These are phyloP conservation scores for Dissoconium aciculare DNA, from an alignment of 2,329 filamentous ascomycete genomes.

Conservation along the genomic window DNA sequence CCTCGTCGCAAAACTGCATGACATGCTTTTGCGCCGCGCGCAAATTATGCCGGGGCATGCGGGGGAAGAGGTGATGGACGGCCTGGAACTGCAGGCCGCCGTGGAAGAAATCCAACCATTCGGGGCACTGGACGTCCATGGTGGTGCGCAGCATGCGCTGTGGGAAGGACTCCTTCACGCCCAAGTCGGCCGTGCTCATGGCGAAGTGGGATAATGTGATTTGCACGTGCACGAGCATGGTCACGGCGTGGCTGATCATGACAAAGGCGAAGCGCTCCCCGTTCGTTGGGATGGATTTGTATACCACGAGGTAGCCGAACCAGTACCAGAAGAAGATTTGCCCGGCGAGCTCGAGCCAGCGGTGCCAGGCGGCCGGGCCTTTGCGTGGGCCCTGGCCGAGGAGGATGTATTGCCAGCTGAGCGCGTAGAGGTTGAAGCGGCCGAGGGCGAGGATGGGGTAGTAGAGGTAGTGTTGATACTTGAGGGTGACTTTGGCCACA, in stretches of 20 bases:
- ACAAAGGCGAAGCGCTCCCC: constrained; percentile 46
- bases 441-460: constrained; percentile 51
- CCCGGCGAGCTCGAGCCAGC: constrained; percentile 48
- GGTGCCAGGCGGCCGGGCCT: constrained; percentile 52
- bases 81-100: constrained; percentile 60
- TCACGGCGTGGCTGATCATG: constrained; percentile 48
- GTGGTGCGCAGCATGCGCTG: constrained; percentile 57
- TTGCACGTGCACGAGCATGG: constrained; percentile 55
- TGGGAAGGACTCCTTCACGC: constrained; percentile 50
- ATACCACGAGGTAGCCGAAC: constrained; percentile 52
- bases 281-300: constrained; percentile 44
- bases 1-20: constrained; percentile 49
- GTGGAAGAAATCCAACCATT: constrained; percentile 58
- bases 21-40: constrained; percentile 45
- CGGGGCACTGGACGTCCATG: constrained; percentile 59
- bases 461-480: constrained; percentile 51
- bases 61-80: constrained; percentile 54
- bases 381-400: constrained; percentile 41
- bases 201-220: constrained; percentile 60
- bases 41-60: constrained; percentile 54
- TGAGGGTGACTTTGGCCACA: constrained; percentile 43
- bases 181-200: constrained; percentile 53
- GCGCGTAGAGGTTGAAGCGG: constrained; percentile 57
- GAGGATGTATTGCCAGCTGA: constrained; percentile 52
- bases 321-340: constrained; percentile 52